These are phyloP conservation scores for Trametes punicea DNA, from an alignment of 768 basidiomycete genomes.

Conservation along the genomic window DNA sequence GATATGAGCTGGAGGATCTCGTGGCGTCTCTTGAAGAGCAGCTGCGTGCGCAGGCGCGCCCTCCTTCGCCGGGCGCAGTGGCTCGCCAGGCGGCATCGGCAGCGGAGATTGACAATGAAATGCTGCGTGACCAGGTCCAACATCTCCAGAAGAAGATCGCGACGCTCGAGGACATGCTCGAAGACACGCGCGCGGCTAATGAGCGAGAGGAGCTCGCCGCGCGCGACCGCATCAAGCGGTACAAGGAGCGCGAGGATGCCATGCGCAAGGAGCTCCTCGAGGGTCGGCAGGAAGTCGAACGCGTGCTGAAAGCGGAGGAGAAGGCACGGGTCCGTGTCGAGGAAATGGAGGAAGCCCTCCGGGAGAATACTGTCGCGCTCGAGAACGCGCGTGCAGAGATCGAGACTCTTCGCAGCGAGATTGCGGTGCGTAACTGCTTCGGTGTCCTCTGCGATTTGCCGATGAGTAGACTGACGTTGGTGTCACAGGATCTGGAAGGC, in stretches of 20 bases:
- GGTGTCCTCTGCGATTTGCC: background rate
- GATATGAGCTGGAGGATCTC: conserved; percentile 75
- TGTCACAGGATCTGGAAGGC: conserved; percentile 60
- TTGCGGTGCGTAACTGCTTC: conserved; percentile 53
- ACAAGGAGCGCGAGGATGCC: conserved; percentile 70
- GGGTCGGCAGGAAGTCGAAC: conserved; percentile 63
- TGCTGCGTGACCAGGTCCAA: conserved; percentile 82
- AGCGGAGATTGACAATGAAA: conserved; percentile 92
- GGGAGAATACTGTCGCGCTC: conserved; percentile 82
- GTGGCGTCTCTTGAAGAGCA: conserved; percentile 58
- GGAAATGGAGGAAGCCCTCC: conserved; percentile 87
- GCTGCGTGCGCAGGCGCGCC: conserved; percentile 31
- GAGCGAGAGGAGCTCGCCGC: conserved; percentile 71
- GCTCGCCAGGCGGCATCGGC: conserved; percentile 58
- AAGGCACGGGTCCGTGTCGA: conserved; percentile 62
- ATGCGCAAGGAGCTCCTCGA: conserved; percentile 69
- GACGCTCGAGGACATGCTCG: conserved; percentile 78
- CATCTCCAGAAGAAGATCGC: conserved; percentile 79
- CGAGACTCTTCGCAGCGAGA: conserved; percentile 70
- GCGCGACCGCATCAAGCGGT: conserved; percentile 59
- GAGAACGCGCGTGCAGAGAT: conserved; percentile 91
- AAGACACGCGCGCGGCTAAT: conserved; percentile 65
- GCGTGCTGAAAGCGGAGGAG: conserved; percentile 57
- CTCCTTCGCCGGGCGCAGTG: conserved; percentile 34
- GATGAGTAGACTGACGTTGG: conserved; percentile 23